Evolutionary conservation across 139 green algal genomes (phyloP).

Genomic region (Yamagishiella unicocca): DNA sequence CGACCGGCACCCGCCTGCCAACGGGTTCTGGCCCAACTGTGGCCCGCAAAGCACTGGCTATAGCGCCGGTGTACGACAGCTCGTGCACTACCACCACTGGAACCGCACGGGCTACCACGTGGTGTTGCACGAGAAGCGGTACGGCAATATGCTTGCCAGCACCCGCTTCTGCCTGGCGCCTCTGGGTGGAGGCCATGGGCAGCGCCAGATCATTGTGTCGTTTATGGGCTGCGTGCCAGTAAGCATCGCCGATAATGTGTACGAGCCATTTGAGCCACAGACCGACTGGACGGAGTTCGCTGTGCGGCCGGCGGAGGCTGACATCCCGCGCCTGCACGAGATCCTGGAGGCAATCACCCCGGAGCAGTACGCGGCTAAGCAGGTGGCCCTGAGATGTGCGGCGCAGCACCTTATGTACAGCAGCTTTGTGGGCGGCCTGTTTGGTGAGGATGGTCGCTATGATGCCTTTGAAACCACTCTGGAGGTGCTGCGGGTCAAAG

Average conservation of each 20-base stretch:
- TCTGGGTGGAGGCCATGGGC: conserved; percentile 48
- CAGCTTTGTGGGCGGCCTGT: conserved; percentile 26
- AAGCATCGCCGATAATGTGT: conserved; percentile 46
- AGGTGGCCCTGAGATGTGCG: conserved; percentile 47
- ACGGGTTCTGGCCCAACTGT: conserved; percentile 42
- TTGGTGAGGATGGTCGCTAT: conserved; percentile 39
- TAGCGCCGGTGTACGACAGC: conserved; percentile 41
- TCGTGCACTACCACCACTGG: conserved; percentile 51
- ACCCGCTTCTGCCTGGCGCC: conserved; percentile 43
- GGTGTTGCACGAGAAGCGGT: background rate
- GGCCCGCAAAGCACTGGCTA: conserved; percentile 24
- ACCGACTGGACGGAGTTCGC: conserved; percentile 38
- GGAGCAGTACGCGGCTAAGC: background rate
- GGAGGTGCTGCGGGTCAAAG: conserved; percentile 34
- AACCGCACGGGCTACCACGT: conserved; percentile 55
- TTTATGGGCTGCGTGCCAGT: conserved; percentile 60
- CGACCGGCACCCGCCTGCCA: background rate
- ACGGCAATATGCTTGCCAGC: background rate
- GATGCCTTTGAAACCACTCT: conserved; percentile 40
- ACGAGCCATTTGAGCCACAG: conserved; percentile 56
- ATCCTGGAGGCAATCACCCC: background rate
- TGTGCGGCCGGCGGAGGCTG: background rate
- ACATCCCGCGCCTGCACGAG: conserved; percentile 41
- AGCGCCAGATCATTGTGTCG: conserved; percentile 54
- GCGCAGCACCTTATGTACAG: conserved; percentile 49